Conservation (phyloP, 2,329 filamentous ascomycete species). For the Venturia pyrina region DNA sequence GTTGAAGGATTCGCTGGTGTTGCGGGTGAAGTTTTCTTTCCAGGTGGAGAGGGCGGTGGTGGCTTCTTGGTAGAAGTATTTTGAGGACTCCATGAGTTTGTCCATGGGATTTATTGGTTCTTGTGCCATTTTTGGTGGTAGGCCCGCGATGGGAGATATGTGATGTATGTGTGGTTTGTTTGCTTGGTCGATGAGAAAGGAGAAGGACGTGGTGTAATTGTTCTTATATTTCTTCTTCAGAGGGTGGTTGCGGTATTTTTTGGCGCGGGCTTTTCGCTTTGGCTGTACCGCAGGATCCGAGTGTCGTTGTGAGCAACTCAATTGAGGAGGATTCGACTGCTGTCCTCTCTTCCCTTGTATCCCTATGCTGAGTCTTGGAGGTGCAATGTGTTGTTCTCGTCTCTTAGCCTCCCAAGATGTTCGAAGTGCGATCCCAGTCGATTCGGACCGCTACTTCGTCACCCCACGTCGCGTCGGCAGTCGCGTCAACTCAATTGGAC, state of each 20-base stretch:
- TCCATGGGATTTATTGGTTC: conserved; percentile 10
- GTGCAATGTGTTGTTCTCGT: conserved; percentile 4
- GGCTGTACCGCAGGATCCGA: neutral
- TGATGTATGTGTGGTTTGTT: neutral
- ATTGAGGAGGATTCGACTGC: neutral
- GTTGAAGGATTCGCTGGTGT: conserved; percentile 33
- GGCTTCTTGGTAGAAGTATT: conserved; percentile 4
- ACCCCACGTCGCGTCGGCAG: conserved; percentile 2
- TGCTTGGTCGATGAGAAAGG: neutral
- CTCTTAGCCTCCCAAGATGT: neutral
- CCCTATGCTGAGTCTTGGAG: neutral
- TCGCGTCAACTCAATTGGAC: neutral
- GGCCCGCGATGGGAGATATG: neutral
- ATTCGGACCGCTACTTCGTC: neutral
- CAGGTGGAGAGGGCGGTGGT: conserved; percentile 20
- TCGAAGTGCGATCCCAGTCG: neutral
- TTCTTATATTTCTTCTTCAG: neutral
- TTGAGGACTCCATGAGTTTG: conserved; percentile 2
- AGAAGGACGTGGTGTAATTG: too few relatives aligned
- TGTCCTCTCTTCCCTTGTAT: neutral
- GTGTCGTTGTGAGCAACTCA: neutral
- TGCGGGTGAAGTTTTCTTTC: conserved; percentile 27
- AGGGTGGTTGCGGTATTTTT: conserved; percentile 1
- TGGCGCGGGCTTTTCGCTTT: neutral
- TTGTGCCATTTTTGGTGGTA: conserved; percentile 10